phyloP scores from a whole-genome alignment of 768 basidiomycete genomes.

The Rhizopogon vesiculosus region DNA sequence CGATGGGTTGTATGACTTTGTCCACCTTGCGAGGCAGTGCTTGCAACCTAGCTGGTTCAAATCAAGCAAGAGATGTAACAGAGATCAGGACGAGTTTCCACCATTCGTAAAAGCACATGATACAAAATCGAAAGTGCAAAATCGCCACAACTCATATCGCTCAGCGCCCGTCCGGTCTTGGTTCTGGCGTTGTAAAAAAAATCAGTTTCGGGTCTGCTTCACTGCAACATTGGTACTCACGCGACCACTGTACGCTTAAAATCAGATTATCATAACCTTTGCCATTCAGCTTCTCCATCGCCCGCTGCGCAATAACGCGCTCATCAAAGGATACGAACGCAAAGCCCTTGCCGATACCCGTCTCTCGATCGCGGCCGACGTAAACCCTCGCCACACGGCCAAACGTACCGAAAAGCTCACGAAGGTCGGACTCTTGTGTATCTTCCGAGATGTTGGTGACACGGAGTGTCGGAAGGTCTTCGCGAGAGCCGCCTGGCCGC shows the following conservation, averaged over 20 bases:
- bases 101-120: background rate
- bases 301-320: constrained; percentile 70
- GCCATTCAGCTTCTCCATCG: constrained; percentile 90
- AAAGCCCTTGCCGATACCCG: constrained; percentile 92
- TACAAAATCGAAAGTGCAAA: background rate
- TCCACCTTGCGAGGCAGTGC: too few species aligned
- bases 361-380: constrained; percentile 92
- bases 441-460: constrained; percentile 97
- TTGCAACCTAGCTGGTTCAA: too few species aligned
- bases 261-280: constrained; percentile 93
- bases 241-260: constrained; percentile 61
- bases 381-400: constrained; percentile 87
- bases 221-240: constrained; percentile 31
- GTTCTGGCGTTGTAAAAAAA: constrained; percentile 25
- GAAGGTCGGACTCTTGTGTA: constrained; percentile 89
- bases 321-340: constrained; percentile 97
- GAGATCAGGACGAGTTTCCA: background rate
- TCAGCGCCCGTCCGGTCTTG: constrained; percentile 38
- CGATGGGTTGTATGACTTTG: too few species aligned
- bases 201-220: background rate
- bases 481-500: constrained; percentile 51
- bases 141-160: background rate
- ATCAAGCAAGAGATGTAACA: background rate
- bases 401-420: constrained; percentile 85
- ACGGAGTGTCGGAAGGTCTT: constrained; percentile 93